phyloP scores from a whole-genome alignment of 192 early-diverging fungal genomes.

The Kappamyces sp. region DNA sequence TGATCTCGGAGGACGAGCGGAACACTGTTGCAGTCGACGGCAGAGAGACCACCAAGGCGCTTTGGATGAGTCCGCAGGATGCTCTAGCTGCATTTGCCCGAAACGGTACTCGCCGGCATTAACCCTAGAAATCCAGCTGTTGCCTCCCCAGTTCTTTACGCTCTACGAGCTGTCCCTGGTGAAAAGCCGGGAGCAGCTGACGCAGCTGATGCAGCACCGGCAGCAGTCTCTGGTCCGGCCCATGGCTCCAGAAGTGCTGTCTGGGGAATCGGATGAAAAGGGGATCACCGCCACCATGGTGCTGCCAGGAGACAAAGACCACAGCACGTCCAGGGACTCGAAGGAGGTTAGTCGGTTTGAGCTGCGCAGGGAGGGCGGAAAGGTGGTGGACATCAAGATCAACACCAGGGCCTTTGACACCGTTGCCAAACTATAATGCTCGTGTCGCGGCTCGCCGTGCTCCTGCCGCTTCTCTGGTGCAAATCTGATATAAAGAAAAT shows the following conservation, averaged over 20 bases:
- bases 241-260: background rate
- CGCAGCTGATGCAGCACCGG: slow-evolving; percentile 20
- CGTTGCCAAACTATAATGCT: too few species aligned
- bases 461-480: too few species aligned
- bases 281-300: slow-evolving; percentile 11
- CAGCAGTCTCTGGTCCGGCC: background rate
- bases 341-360: background rate
- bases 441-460: too few species aligned
- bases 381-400: slow-evolving; percentile 8
- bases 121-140: slow-evolving; percentile 38
- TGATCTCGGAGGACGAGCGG: slow-evolving; percentile 34
- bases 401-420: too few species aligned
- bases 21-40: slow-evolving; percentile 36
- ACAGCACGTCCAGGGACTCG: slow-evolving; percentile 18
- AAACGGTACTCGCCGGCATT: slow-evolving; percentile 7
- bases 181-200: slow-evolving; percentile 44
- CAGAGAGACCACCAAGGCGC: slow-evolving; percentile 50
- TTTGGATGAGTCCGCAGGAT: slow-evolving; percentile 66
- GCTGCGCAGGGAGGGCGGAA: slow-evolving; percentile 4
- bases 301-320: slow-evolving; percentile 40
- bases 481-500: too few species aligned
- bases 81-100: slow-evolving; percentile 43
- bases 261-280: background rate
- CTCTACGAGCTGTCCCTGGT: slow-evolving; percentile 41
- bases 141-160: slow-evolving; percentile 64